Base-by-base conservation (phyloP, 768 basidiomycete genomes). In the Lactarius hengduanensis region DNA sequence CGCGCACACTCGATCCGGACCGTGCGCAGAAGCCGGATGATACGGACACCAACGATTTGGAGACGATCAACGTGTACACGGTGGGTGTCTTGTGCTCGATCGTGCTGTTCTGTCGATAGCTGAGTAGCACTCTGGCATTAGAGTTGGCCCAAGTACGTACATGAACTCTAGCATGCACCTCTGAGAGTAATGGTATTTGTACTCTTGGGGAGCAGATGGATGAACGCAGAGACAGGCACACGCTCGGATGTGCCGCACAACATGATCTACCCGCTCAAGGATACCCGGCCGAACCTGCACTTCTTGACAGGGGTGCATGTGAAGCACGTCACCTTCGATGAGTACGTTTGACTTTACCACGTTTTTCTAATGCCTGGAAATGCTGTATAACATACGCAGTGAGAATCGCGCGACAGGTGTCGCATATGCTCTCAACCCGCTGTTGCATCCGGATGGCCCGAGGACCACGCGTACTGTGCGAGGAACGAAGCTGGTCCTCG, bases 141-240 rank as follows among this genome's bases (percentile, higher is more conserved):
- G 16, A 40, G 65, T 7, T 66, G 71, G 63, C 56, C n/a, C 32
- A 90, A 87, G 65, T 66, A 47, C 34, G 65, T 57, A 3, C 13
- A 36, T 36, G 22, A 9, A 7, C 9, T 28, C 41, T 38, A n/a
- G 20, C 8, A n/a, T 45, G 43, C 43, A 15, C 20, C 9, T 59
- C 36, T 47, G 11, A 43, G 28, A 22, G 50, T 53, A 36, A 18
- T 45, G 20, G 30, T 7, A 47, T 53, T 10, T 13, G 8, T 15
- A 2, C 28, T 26, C 20, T 11, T 16, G 41, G 30, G 70, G 54
- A 32, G 26, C 40, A 89, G 87, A 70, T 89, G 84, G 70, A 76
- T 88, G 15, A 77, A 83, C 65, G 73, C 71, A 3, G 72, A 74
- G 13, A 84, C 80, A 3, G 87, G 87, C 30, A 78, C 70, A 53